Conservation (phyloP, 2,329 filamentous ascomycete species). For the Hymenoscyphus fraxineus region DNA sequence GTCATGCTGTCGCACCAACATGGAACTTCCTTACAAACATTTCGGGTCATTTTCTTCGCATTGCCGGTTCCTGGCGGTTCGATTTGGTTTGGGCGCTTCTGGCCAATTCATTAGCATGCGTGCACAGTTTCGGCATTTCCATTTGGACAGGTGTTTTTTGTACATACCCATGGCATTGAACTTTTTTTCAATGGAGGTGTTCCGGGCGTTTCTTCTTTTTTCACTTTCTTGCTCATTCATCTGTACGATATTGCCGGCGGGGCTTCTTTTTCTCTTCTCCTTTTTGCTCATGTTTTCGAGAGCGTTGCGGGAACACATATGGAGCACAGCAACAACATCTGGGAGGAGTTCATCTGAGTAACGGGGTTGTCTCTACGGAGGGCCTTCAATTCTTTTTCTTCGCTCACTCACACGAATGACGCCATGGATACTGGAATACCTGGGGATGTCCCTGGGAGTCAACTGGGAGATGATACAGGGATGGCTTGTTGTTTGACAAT, state of each 20-base stretch:
- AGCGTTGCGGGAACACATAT: neutral
- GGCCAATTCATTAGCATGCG: neutral
- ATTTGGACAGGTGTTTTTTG: neutral
- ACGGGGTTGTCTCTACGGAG: too few species aligned
- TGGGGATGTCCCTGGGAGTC: too few species aligned
- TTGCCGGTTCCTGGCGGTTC: neutral
- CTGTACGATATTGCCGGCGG: neutral
- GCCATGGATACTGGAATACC: too few species aligned
- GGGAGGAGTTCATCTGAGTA: too few species aligned
- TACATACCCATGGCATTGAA: neutral
- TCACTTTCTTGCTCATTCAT: neutral
- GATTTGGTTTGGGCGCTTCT: neutral
- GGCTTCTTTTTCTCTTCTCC: neutral
- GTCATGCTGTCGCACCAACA: neutral
- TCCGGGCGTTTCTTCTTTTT: neutral
- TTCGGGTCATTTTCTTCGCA: neutral
- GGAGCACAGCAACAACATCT: too few species aligned
- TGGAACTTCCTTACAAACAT: constrained; percentile 3
- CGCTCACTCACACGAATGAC: too few species aligned
- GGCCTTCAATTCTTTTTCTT: too few species aligned
- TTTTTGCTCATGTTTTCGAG: too few species aligned
- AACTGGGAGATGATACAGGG: too few species aligned
- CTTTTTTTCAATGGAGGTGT: neutral
- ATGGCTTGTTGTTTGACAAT: too few species aligned
- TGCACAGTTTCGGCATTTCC: neutral